Evolutionary conservation across 768 basidiomycete genomes (phyloP).

Genomic region (Agrocybe praecox): DNA sequence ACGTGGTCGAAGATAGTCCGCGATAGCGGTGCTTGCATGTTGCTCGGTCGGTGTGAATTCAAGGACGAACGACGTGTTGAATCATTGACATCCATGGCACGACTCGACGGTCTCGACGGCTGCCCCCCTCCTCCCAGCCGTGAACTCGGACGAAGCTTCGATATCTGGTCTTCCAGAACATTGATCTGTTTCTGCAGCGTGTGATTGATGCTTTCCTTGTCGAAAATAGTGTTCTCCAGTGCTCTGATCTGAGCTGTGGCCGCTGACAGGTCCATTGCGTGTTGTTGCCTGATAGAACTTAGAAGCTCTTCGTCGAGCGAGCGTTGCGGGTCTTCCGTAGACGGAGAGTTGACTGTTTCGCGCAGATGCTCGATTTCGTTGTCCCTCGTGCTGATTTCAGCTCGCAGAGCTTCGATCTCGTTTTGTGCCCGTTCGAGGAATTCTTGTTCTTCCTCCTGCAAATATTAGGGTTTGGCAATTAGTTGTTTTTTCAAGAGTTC

Average conservation of each 20-base stretch:
- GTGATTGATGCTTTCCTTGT: conserved; percentile 71
- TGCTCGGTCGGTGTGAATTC: conserved; percentile 42
- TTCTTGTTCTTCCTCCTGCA: conserved; percentile 63
- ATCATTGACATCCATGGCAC: conserved; percentile 35
- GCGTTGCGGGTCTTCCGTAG: conserved; percentile 39
- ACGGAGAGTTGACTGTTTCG: conserved; percentile 44
- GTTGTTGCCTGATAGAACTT: conserved; percentile 70
- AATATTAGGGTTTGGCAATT: conserved; percentile 2
- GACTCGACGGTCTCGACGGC: conserved; percentile 50
- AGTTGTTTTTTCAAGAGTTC: background rate
- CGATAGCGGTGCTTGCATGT: conserved; percentile 41
- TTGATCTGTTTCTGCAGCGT: conserved; percentile 68
- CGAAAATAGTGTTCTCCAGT: conserved; percentile 72
- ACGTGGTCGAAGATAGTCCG: conserved; percentile 69
- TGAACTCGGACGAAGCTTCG: conserved; percentile 45
- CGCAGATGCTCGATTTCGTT: conserved; percentile 67
- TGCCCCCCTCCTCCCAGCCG: conserved; percentile 30
- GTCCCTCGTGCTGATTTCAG: conserved; percentile 62
- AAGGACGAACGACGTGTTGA: conserved; percentile 37
- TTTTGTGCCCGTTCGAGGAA: conserved; percentile 65
- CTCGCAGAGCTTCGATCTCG: conserved; percentile 71
- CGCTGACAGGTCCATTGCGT: conserved; percentile 77
- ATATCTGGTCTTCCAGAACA: conserved; percentile 67
- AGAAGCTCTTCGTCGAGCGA: conserved; percentile 79
- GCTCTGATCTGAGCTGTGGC: conserved; percentile 80